These are phyloP conservation scores for Aspergillus fumigatiaffinis DNA, from an alignment of 2,329 filamentous ascomycete genomes.

Conservation along the genomic window DNA sequence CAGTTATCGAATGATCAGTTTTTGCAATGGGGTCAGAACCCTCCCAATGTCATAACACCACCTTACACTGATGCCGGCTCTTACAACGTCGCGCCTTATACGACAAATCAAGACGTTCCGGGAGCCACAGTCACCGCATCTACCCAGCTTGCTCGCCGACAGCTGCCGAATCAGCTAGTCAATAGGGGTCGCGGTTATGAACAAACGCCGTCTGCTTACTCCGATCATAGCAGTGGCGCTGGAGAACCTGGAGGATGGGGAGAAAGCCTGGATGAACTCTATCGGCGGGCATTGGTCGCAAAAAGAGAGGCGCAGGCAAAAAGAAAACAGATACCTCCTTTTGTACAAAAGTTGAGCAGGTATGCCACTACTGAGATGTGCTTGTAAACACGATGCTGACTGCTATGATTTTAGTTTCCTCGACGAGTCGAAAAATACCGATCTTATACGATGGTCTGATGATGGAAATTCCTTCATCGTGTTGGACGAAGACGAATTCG, in stretches of 20 bases:
- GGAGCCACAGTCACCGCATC: slow-evolving; percentile 41
- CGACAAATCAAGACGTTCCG: slow-evolving; percentile 49
- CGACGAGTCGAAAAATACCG: slow-evolving; percentile 86
- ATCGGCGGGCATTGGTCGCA: slow-evolving; percentile 72
- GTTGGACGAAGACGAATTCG: slow-evolving; percentile 88
- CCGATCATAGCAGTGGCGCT: slow-evolving; percentile 23
- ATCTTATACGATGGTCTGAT: slow-evolving; percentile 94
- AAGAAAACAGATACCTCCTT: slow-evolving; percentile 92
- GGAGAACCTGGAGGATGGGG: slow-evolving; percentile 41
- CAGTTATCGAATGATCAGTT: slow-evolving; percentile 51
- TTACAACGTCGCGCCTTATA: slow-evolving; percentile 25
- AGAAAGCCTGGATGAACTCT: slow-evolving; percentile 72
- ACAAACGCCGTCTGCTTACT: slow-evolving; percentile 26
- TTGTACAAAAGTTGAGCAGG: slow-evolving; percentile 98
- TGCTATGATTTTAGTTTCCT: slow-evolving; percentile 65
- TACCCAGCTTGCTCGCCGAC: slow-evolving; percentile 41
- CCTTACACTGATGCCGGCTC: slow-evolving; percentile 41
- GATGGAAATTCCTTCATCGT: slow-evolving; percentile 96
- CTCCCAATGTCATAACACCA: slow-evolving; percentile 24
- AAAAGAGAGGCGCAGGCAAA: slow-evolving; percentile 87
- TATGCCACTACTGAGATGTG: slow-evolving; percentile 42
- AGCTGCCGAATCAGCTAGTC: slow-evolving; percentile 36
- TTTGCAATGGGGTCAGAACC: slow-evolving; percentile 51
- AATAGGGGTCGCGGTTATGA: slow-evolving; percentile 38
- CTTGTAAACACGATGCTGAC: slow-evolving; percentile 6